Conservation (phyloP, 164 flowering plant species). For the Saururus chinensis region DNA sequence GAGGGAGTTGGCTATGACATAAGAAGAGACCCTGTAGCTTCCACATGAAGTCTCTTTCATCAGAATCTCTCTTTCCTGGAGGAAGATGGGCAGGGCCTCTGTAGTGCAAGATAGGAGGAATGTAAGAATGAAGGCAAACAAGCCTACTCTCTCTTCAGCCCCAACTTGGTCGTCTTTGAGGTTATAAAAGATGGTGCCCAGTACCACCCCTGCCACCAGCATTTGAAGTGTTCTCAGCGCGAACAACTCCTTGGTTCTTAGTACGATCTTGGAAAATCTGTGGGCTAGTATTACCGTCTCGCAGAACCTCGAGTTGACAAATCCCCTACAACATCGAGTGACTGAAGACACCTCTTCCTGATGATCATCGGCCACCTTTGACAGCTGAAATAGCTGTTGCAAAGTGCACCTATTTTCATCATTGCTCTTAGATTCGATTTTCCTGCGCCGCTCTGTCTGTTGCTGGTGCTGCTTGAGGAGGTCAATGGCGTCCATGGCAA, state of each 20-base stretch:
- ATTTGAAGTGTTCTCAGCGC: slow-evolving; percentile 62
- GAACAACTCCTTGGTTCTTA: slow-evolving; percentile 70
- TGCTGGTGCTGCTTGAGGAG: slow-evolving; percentile 24
- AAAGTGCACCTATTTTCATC: slow-evolving; percentile 41
- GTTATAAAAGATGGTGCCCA: slow-evolving; percentile 73
- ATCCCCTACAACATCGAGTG: slow-evolving; percentile 8
- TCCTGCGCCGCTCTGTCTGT: slow-evolving; percentile 5
- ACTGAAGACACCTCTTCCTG: not conserved
- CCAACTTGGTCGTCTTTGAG: slow-evolving; percentile 48
- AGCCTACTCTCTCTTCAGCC: slow-evolving; percentile 63
- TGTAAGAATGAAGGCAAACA: slow-evolving; percentile 81
- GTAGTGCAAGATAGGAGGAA: slow-evolving; percentile 68
- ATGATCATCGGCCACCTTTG: slow-evolving; percentile 53
- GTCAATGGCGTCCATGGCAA: slow-evolving; percentile 78
- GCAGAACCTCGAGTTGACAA: slow-evolving; percentile 47
- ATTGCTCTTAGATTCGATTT: too few relatives aligned
- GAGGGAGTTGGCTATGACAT: slow-evolving; percentile 73
- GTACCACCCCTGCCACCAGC: slow-evolving; percentile 60
- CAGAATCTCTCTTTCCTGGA: slow-evolving; percentile 85
- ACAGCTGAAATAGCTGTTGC: slow-evolving; percentile 75
- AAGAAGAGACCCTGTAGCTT: slow-evolving; percentile 84
- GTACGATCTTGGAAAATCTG: slow-evolving; percentile 69
- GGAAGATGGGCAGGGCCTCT: slow-evolving; percentile 87
- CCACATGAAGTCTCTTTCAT: slow-evolving; percentile 89
- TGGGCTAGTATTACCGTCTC: slow-evolving; percentile 60